Percentiles rank a stretch among this genome's conserved stretches.
Conservation (phyloP, 2,329 filamentous ascomycete genomes). For the Aspergillus ibericus region DNA sequence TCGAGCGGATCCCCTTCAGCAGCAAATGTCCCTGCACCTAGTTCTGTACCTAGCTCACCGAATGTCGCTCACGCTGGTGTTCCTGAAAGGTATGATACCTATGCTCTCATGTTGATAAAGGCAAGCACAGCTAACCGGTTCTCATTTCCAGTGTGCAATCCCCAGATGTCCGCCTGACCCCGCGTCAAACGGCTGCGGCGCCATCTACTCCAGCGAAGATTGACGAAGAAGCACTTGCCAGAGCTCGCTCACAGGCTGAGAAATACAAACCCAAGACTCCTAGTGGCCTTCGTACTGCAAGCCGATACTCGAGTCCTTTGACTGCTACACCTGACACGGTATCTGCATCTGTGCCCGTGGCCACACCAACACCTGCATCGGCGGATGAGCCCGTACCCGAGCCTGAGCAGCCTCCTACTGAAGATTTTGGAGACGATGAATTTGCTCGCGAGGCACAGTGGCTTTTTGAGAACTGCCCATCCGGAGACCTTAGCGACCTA, state of each 20-base stretch:
- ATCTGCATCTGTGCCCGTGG: background rate
- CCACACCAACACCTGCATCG: background rate
- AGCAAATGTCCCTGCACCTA: slow-evolving; percentile 8
- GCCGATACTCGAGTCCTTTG: slow-evolving; percentile 28
- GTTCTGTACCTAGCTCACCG: slow-evolving; percentile 4
- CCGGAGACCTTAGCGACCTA: slow-evolving; percentile 25
- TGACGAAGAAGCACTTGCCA: slow-evolving; percentile 34
- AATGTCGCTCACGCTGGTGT: slow-evolving; percentile 5
- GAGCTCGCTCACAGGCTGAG: slow-evolving; percentile 38
- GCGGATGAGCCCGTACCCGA: background rate
- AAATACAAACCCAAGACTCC: slow-evolving; percentile 47
- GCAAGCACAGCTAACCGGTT: slow-evolving; percentile 4
- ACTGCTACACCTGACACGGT: slow-evolving; percentile 17
- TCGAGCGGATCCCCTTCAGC: slow-evolving; percentile 16
- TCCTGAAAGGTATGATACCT: slow-evolving; percentile 16
- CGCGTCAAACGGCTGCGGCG: slow-evolving; percentile 15
- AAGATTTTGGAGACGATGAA: slow-evolving; percentile 25
- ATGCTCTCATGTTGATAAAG: background rate
- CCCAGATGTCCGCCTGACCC: slow-evolving; percentile 14
- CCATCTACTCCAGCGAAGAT: slow-evolving; percentile 23
- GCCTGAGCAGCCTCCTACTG: background rate
- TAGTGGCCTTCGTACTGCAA: slow-evolving; percentile 42
- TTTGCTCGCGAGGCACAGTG: slow-evolving; percentile 28
- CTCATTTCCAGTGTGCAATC: slow-evolving; percentile 7
- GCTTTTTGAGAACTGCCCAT: slow-evolving; percentile 27